phyloP scores from a whole-genome alignment of 495 filamentous ascomycete species.

The Penicillium bialowiezense region DNA sequence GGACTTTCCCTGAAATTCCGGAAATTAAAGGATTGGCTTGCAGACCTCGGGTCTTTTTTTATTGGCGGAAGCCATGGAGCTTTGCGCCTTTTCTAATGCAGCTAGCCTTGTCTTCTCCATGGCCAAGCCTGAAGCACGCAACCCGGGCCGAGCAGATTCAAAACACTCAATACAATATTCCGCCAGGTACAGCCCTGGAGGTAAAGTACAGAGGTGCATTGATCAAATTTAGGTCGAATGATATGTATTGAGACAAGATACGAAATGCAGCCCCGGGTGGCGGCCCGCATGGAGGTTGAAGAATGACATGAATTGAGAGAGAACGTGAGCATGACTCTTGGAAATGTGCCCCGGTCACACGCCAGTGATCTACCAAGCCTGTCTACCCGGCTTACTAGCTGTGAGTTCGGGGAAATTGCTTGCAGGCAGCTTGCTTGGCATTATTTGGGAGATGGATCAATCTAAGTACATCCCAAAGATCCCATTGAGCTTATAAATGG shows the following conservation, averaged over 20 bases:
- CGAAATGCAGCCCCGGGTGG: neutral
- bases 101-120: neutral
- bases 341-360: neutral
- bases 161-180: neutral
- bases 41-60: neutral
- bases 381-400: neutral
- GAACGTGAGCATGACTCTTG: neutral
- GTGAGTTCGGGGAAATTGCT: neutral
- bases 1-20: neutral
- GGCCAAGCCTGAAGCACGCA: neutral
- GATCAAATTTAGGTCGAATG: neutral
- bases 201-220: neutral
- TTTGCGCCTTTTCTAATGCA: neutral
- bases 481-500: neutral
- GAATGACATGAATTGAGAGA: too few relatives aligned
- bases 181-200: neutral
- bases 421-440: neutral
- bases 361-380: neutral
- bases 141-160: neutral
- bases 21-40: slow-evolving; percentile 1
- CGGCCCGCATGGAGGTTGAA: neutral
- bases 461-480: neutral
- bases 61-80: slow-evolving; percentile 5
- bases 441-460: neutral
- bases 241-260: too few relatives aligned